Evolutionary conservation across 1,284 basidiomycete species (phyloP).

Genomic region (Pyrrhoderma lamaoense): DNA sequence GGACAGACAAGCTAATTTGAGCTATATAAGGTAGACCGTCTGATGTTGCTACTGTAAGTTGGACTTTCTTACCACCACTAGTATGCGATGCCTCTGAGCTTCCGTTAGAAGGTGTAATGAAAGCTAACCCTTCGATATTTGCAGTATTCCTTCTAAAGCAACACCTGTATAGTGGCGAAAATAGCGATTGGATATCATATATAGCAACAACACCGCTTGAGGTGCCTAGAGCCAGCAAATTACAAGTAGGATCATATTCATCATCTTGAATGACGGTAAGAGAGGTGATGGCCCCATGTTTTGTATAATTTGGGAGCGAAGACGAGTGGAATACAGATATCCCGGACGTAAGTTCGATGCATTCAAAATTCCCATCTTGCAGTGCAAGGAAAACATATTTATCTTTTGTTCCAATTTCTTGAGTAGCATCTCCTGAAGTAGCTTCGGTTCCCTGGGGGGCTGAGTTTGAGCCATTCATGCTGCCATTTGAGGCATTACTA

Average conservation of each 20-base stretch:
- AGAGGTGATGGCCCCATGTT: conserved; percentile 3
- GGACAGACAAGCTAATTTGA: conserved; percentile 32
- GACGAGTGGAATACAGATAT: conserved; percentile 35
- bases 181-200: conserved; percentile 44
- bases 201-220: conserved; percentile 50
- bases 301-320: conserved; percentile 19
- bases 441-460: too few relatives aligned
- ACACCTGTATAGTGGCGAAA: conserved; percentile 29
- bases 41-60: conserved; percentile 43
- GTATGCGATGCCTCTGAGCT: not conserved
- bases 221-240: conserved; percentile 58
- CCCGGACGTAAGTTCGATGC: conserved; percentile 51
- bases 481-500: not conserved
- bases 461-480: conserved; percentile 23
- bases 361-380: conserved; percentile 48
- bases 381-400: conserved; percentile 50
- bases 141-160: conserved; percentile 49
- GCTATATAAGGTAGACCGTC: conserved; percentile 54
- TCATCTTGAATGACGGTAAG: not conserved
- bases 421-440: conserved; percentile 19
- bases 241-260: conserved; percentile 34
- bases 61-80: conserved; percentile 17
- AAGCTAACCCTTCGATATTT: conserved; percentile 25
- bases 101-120: conserved; percentile 22
- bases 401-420: conserved; percentile 42